Conservation (phyloP, 2,329 filamentous ascomycete species). For the Claviceps sp. region DNA sequence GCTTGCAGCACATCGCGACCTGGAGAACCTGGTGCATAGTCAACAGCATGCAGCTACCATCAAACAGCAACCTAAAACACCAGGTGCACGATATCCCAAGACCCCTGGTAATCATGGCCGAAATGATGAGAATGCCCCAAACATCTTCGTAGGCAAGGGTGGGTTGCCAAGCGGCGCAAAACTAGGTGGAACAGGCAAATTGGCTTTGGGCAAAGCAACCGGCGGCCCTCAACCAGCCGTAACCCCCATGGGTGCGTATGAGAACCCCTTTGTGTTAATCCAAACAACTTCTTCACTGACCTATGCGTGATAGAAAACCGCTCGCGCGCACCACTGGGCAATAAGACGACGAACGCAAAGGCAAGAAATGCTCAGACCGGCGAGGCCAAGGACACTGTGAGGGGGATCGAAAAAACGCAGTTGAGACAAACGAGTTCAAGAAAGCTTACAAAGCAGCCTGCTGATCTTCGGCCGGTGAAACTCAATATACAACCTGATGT, state of each 20-base stretch:
- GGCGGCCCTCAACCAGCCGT: constrained; percentile 45
- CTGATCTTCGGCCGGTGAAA: constrained; percentile 41
- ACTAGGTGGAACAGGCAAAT: constrained; percentile 35
- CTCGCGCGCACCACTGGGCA: constrained; percentile 69
- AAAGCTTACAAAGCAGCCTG: constrained; percentile 42
- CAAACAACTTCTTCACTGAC: constrained; percentile 5
- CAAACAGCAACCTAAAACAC: constrained; percentile 75
- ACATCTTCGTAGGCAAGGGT: constrained; percentile 23
- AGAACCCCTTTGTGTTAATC: background rate
- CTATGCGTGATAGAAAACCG: constrained; percentile 23
- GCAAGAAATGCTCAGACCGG: constrained; percentile 52
- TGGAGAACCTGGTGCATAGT: constrained; percentile 73
- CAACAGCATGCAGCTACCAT: constrained; percentile 57
- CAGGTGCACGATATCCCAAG: constrained; percentile 61
- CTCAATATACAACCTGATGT: constrained; percentile 47
- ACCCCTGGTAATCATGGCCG: constrained; percentile 66
- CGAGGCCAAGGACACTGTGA: constrained; percentile 45
- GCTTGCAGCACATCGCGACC: constrained; percentile 67
- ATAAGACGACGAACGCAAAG: constrained; percentile 96
- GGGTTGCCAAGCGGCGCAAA: constrained; percentile 43
- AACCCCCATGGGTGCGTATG: constrained; percentile 64
- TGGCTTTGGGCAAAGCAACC: constrained; percentile 29
- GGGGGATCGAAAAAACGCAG: constrained; percentile 50
- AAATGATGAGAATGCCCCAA: constrained; percentile 68
- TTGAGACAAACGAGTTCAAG: constrained; percentile 46